These are phyloP conservation scores for Neofusicoccum parvum DNA, from an alignment of 2,329 filamentous ascomycete species.

Conservation along the genomic window DNA sequence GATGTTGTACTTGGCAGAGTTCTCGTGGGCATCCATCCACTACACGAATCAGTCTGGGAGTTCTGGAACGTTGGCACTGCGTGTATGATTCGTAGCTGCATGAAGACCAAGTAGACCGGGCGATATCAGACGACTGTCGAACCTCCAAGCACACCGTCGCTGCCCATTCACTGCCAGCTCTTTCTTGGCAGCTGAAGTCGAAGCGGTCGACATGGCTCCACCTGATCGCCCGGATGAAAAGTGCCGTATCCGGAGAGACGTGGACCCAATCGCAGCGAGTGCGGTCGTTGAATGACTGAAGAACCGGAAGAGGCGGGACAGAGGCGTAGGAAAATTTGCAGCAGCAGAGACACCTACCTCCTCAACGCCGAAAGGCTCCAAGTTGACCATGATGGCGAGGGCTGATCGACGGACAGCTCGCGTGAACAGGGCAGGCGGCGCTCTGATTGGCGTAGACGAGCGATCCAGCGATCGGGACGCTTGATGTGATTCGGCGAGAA, in stretches of 20 bases:
- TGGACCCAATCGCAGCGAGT: neutral
- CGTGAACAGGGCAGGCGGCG: slow-evolving; percentile 13
- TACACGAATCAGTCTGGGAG: slow-evolving; percentile 29
- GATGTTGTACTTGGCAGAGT: slow-evolving; percentile 64
- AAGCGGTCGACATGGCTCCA: slow-evolving; percentile 3
- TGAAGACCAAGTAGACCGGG: too few relatives aligned
- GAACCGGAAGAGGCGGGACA: neutral
- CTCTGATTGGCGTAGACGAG: slow-evolving; percentile 10
- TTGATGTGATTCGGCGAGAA: neutral
- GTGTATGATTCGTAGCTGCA: neutral
- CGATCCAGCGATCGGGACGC: slow-evolving; percentile 7
- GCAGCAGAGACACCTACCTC: slow-evolving; percentile 4
- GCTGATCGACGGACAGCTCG: slow-evolving; percentile 1
- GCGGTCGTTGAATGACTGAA: neutral
- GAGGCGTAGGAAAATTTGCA: neutral
- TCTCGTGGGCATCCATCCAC: slow-evolving; percentile 62
- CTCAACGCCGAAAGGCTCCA: slow-evolving; percentile 17
- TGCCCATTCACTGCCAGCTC: neutral
- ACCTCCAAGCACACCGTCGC: neutral
- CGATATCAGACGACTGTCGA: neutral
- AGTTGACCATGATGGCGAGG: slow-evolving; percentile 23
- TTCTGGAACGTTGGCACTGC: neutral
- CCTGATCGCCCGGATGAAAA: neutral
- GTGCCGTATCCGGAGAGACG: neutral
- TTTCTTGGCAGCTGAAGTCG: slow-evolving; percentile 6